Base-by-base conservation (phyloP, 2,329 filamentous ascomycete genomes). In the Rutstroemia sp. region DNA sequence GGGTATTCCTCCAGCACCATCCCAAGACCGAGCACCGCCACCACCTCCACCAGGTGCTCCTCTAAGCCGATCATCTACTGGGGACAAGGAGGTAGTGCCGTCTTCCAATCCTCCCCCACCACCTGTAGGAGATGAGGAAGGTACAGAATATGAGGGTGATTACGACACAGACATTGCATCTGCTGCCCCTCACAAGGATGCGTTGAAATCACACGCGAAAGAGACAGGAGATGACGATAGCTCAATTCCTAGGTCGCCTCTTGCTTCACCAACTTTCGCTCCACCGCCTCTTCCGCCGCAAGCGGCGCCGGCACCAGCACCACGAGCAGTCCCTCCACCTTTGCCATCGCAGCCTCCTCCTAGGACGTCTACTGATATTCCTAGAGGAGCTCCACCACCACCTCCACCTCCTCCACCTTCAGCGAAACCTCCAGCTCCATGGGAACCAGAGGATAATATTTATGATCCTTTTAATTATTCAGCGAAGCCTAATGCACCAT, bases 161-260 rank as follows among this genome's bases (percentile, higher is more conserved):
- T 97, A 97, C 69, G 94, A 97, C 65, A 97, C 94, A 6, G 94
- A 97, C 69, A 97, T 97, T 68, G 92, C 88, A 1, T 89, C 92
- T n/a, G 87, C 89, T 9, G 90, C 83, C n/a, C 89, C 88, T 56
- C 90, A 96, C 71, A 96, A 95, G 72, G 92, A 96, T 73, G 92
- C 92, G 0, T 73, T 97, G 59, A 95, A 92, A 70, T 76, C 89
- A 8, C 90, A 95, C 70, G 82, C 80, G 7, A 82, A 87, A 54
- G 89, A 92, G 47, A 82, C 86, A 6, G 95, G 88, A 68, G 69
- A 88, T 54, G 90, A 95, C 60, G 84, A 87, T 57, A 81, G 76
- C 42, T 80, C 80, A 3, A 73, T 84, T 36, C 61, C 75, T 54
- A 76, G 76, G 44, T 74, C 75, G 51, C 72, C 75, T 48, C 67